A percentile compares a stretch with the other conserved stretches of the same genome.
Conservation (phyloP, 768 basidiomycete genomes). For the Sistotremastrum niveocremeum region DNA sequence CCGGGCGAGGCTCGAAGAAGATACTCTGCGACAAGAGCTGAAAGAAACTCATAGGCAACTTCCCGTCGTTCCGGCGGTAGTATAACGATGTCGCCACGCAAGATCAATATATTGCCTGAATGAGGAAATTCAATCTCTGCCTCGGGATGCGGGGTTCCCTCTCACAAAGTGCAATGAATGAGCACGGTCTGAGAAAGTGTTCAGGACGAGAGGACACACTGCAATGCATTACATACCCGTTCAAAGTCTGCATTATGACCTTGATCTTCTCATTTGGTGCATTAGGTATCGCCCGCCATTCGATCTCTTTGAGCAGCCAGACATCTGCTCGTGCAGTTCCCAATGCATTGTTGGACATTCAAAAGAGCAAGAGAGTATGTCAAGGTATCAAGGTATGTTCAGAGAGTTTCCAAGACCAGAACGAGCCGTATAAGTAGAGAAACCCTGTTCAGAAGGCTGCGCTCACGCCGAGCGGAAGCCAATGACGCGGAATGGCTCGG, state of each 20-base stretch:
- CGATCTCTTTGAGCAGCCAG: slow-evolving; percentile 65
- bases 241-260: slow-evolving; percentile 74
- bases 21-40: slow-evolving; percentile 73
- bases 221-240: slow-evolving; percentile 41
- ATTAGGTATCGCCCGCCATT: slow-evolving; percentile 25
- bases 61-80: slow-evolving; percentile 47
- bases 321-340: slow-evolving; percentile 32
- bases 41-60: slow-evolving; percentile 77
- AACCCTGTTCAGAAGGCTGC: too few relatives aligned
- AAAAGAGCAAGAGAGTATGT: neutral
- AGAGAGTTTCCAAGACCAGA: neutral
- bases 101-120: slow-evolving; percentile 75
- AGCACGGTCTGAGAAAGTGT: slow-evolving; percentile 55
- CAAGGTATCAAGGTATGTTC: neutral
- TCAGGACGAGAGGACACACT: neutral
- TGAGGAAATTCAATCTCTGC: neutral
- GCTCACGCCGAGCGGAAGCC: too few relatives aligned
- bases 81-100: slow-evolving; percentile 71
- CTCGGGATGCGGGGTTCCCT: slow-evolving; percentile 2
- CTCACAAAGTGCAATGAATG: slow-evolving; percentile 81
- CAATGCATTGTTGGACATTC: slow-evolving; percentile 21
- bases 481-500: too few relatives aligned
- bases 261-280: slow-evolving; percentile 20
- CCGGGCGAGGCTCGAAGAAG: slow-evolving; percentile 47
- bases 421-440: too few relatives aligned